These are phyloP conservation scores for Leptoxyphium fumago DNA, from an alignment of 2,329 filamentous ascomycete species.

Conservation along the genomic window DNA sequence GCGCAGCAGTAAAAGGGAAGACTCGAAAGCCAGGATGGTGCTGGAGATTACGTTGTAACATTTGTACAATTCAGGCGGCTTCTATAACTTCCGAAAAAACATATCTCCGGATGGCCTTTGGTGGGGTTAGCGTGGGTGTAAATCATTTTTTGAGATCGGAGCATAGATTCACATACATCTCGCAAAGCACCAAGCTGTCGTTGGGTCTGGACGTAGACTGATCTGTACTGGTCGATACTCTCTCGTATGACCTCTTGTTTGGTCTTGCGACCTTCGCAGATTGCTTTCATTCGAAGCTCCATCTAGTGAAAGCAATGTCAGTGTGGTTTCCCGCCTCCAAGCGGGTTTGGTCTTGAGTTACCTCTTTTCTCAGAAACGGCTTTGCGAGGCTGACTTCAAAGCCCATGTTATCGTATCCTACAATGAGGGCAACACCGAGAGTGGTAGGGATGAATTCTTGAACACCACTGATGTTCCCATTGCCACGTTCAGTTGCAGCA, in stretches of 20 bases:
- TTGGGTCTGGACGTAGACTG: slow-evolving; percentile 70
- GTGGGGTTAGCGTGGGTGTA: slow-evolving; percentile 1
- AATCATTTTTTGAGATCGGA: background rate
- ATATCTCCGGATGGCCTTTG: slow-evolving; percentile 10
- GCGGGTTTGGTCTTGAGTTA: slow-evolving; percentile 12
- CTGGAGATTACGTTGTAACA: no score
- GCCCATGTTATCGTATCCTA: slow-evolving; percentile 89
- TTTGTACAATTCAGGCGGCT: background rate
- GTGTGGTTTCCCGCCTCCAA: background rate
- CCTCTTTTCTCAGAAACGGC: slow-evolving; percentile 85
- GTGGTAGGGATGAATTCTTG: slow-evolving; percentile 88
- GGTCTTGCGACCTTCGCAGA: slow-evolving; percentile 74
- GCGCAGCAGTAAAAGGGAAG: no score
- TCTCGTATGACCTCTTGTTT: slow-evolving; percentile 63
- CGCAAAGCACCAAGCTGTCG: slow-evolving; percentile 54
- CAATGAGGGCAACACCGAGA: slow-evolving; percentile 77
- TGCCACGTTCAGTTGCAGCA: slow-evolving; percentile 33
- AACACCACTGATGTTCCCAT: slow-evolving; percentile 35
- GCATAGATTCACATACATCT: slow-evolving; percentile 24
- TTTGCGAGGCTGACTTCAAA: slow-evolving; percentile 88
- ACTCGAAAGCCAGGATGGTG: no score
- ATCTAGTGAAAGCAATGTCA: slow-evolving; percentile 36
- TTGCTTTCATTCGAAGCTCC: slow-evolving; percentile 92
- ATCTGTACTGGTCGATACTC: slow-evolving; percentile 73
- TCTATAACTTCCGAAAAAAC: slow-evolving; percentile 5